phyloP scores from a whole-genome alignment of 1,139 yeast species.

The Suhomyces yuchorum region DNA sequence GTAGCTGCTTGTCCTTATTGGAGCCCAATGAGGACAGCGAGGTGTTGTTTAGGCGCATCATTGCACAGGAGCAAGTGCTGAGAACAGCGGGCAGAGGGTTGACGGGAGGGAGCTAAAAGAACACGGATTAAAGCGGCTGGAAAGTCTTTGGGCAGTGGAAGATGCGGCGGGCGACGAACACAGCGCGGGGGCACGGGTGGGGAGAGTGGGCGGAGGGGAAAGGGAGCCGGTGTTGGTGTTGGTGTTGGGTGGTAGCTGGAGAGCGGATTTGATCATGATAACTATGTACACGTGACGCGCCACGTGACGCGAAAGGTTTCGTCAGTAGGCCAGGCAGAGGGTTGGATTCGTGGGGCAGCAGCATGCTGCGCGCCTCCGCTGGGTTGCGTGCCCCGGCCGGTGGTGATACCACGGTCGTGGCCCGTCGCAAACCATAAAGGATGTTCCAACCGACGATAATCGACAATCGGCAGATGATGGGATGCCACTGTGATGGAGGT shows the following conservation, averaged over 20 bases:
- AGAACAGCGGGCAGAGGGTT: not conserved
- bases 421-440: not conserved
- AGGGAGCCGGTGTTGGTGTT: not conserved
- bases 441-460: not conserved
- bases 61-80: slow-evolving; percentile 10
- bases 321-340: no score
- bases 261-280: not conserved
- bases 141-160: not conserved
- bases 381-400: no score
- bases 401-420: no score
- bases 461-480: not conserved
- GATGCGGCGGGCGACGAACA: not conserved
- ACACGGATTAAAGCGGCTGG: not conserved
- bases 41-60: slow-evolving; percentile 31
- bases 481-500: not conserved
- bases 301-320: no score
- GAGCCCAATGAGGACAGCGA: slow-evolving; percentile 32
- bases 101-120: not conserved
- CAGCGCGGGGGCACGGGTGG: not conserved
- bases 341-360: no score
- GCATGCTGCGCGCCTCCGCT: no score
- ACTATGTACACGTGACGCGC: no score
- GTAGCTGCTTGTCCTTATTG: slow-evolving; percentile 39
- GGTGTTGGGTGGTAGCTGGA: not conserved
- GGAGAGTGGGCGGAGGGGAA: not conserved